phyloP scores from a whole-genome alignment of 192 early-diverging fungal species.

The Entomortierella lignicola region DNA sequence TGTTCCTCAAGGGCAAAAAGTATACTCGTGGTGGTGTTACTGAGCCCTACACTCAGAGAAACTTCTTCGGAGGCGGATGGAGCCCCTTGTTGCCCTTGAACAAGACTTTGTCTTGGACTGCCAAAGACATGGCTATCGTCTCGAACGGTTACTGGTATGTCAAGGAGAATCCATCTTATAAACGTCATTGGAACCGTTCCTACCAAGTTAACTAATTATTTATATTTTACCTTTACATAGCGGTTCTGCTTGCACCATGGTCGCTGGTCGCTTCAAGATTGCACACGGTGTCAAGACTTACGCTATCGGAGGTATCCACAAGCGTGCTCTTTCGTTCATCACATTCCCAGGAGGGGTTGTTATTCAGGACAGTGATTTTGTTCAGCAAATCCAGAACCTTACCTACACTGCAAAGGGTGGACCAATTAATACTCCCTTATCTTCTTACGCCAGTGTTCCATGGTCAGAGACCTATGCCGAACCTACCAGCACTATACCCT shows the following conservation, averaged over 20 bases:
- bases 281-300: constrained; percentile 48
- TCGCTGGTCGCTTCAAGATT: constrained; percentile 43
- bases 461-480: constrained; percentile 45
- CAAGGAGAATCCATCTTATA: neutral
- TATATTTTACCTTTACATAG: too few species aligned
- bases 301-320: constrained; percentile 42
- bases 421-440: neutral
- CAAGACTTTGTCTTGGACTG: constrained; percentile 45
- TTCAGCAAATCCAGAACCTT: constrained; percentile 12
- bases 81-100: constrained; percentile 38
- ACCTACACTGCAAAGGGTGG: constrained; percentile 24
- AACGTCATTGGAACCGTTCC: too few species aligned
- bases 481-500: constrained; percentile 24
- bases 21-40: constrained; percentile 16
- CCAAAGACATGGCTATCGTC: constrained; percentile 41
- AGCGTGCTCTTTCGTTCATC: constrained; percentile 34
- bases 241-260: constrained; percentile 50
- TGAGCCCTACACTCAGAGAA: constrained; percentile 31
- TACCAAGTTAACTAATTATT: too few species aligned
- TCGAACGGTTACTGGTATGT: constrained; percentile 29
- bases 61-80: constrained; percentile 30
- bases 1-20: constrained; percentile 40
- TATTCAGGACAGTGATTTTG: constrained; percentile 23
- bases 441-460: neutral
- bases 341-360: constrained; percentile 54